These are phyloP conservation scores for Silene coronaria DNA, from an alignment of 179 eudicot species.

Conservation along the genomic window DNA sequence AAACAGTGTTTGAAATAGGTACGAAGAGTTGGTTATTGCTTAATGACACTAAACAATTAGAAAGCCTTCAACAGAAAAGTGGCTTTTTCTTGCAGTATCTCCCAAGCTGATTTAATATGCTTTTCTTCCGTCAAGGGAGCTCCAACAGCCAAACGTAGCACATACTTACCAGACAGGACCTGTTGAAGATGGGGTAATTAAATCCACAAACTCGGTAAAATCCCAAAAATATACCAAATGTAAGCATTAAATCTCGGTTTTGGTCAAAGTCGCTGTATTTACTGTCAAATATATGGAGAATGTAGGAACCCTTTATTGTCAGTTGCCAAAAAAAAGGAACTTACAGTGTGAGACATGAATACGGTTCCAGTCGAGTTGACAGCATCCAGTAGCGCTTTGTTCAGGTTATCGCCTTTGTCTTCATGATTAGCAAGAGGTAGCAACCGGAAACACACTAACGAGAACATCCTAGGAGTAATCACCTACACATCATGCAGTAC, in stretches of 20 bases:
- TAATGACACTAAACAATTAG: neutral
- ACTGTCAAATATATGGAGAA: too few relatives aligned
- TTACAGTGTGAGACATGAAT: constrained; percentile 81
- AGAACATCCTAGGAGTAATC: constrained; percentile 59
- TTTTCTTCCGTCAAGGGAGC: constrained; percentile 86
- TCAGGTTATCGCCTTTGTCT: constrained; percentile 46
- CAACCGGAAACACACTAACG: constrained; percentile 80
- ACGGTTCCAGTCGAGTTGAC: constrained; percentile 72
- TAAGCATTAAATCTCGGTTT: too few relatives aligned
- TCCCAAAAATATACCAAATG: too few relatives aligned
- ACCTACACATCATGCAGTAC: constrained; percentile 40
- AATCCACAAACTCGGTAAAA: neutral
- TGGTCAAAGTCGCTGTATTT: too few relatives aligned
- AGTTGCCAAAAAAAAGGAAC: too few relatives aligned
- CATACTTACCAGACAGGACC: constrained; percentile 67
- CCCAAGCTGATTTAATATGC: constrained; percentile 68
- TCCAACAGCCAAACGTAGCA: constrained; percentile 74
- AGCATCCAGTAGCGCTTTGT: constrained; percentile 64
- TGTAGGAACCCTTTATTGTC: too few relatives aligned
- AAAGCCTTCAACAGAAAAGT: constrained; percentile 33
- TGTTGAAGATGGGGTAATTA: constrained; percentile 22
- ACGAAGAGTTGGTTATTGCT: too few relatives aligned
- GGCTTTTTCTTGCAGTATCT: constrained; percentile 65
- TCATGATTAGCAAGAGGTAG: constrained; percentile 38
- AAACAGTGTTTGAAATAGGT: too few relatives aligned